Evolutionary conservation across 2,329 filamentous ascomycete genomes (phyloP), one percentile per base, ranked within the genome.

Genomic region (Penicillium sp.): DNA sequence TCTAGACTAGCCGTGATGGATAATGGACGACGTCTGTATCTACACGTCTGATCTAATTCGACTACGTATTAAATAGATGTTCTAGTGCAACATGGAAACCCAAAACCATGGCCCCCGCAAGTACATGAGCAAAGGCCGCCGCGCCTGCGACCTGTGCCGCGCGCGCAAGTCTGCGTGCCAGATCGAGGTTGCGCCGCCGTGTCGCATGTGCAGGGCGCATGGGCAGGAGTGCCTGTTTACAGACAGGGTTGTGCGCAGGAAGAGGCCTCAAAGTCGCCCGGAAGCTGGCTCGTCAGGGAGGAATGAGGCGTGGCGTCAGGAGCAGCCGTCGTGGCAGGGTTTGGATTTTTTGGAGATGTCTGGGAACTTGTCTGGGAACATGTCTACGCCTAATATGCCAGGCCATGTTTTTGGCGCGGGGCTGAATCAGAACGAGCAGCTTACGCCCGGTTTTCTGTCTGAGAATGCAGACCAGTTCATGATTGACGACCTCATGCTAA

Each of bases 141-240:
- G 52, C 3, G 52, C 52, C 45, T 55, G 52, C 21, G 52, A 55
- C n/a, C 47, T 55, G 28, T 55, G 52, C 35, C 52, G 52, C 26
- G 48, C 52, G 21, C 47, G 52, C n/a, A 55, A 55, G 33, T 48
- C 52, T 2, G 52, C 52, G 24, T 55, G 52, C 42, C 52, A 55
- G 46, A 55, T 55, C 11, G 45, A 55, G 33, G 52, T 55, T 1
- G 43, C 52, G 47, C 52, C 52, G 11, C 52, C 52, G 24, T 55
- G 52, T 48, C 52, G 52, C 23, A 55, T 55, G 52, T 55, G 52
- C 52, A 42, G 46, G 20, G 52, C 52, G 16, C 52, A 55, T 43
- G 52, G 52, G 9, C 45, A 48, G 20, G 21, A 35, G 20, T 55
- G 52, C 33, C 45, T 48, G 24, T 55, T 55, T 23, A 55, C 52